Conservation (phyloP, 2,329 filamentous ascomycete genomes). For the Venturiaceae sp. region DNA sequence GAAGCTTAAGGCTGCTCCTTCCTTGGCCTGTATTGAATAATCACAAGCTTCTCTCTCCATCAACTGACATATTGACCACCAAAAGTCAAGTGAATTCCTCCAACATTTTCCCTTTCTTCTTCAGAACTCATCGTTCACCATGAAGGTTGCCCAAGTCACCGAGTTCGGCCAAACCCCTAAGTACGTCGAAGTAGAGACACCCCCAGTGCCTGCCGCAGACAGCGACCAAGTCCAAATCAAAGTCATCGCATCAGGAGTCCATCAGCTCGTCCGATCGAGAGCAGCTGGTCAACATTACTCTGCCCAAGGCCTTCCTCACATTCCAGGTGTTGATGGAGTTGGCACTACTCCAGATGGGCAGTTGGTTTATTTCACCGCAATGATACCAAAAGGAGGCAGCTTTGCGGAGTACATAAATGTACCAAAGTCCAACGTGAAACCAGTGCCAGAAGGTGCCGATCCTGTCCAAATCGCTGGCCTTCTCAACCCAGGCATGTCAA, state of each 20-base stretch:
- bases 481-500: slow-evolving; percentile 45
- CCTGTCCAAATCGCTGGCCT: slow-evolving; percentile 41
- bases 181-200: slow-evolving; percentile 17
- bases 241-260: slow-evolving; percentile 42
- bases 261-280: slow-evolving; percentile 43
- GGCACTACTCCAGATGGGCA: slow-evolving; percentile 35
- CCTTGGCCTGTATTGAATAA: neutral
- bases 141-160: slow-evolving; percentile 30
- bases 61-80: neutral
- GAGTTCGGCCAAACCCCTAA: slow-evolving; percentile 28
- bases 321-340: slow-evolving; percentile 44
- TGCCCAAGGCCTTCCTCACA: slow-evolving; percentile 38
- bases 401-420: slow-evolving; percentile 42
- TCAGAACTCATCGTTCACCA: slow-evolving; percentile 12
- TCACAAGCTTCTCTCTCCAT: neutral
- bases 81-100: no score
- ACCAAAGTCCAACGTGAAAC: slow-evolving; percentile 25
- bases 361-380: slow-evolving; percentile 40
- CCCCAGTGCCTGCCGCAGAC: slow-evolving; percentile 25
- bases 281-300: slow-evolving; percentile 48
- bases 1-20: neutral
- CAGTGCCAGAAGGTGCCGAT: slow-evolving; percentile 37
- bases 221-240: slow-evolving; percentile 37
- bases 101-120: no score
- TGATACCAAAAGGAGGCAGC: slow-evolving; percentile 28